Evolutionary conservation across 2,329 filamentous ascomycete species (phyloP), one percentile per base, ranked within the genome.

Genomic region (Ophiostoma himal-ulmi): DNA sequence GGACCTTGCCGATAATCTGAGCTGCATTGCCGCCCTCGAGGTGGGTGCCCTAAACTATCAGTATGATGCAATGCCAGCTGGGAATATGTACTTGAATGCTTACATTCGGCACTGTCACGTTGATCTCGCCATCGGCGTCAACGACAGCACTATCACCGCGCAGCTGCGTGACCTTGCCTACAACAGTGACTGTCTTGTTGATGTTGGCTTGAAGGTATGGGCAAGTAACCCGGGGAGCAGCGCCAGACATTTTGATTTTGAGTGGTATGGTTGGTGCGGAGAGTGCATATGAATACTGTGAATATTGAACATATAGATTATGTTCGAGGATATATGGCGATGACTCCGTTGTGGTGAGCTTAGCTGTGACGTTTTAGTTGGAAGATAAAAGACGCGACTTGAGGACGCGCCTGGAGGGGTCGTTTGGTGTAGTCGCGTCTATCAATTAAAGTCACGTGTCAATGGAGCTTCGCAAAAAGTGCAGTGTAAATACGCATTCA

Each of bases 121-220:
- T 91, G 36, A 97, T 86, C 30, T 88, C 85, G 0, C 94, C 94
- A 36, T 88, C 90, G 6, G 92, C 90, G 71, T 97, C 93, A 39
- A 98, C 86, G 6, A 88, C 88, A 0, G 93, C 94, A 68, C 87
- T 86, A 69, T 95, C 91, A 74, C 94, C 94, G 68, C 89, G 89
- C 34, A 98, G 84, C 76, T 95, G 89, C 4, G 87, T 86, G 66
- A 98, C 93, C 76, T 91, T 93, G 76, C 95, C 95, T 5, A 96
- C 85, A 70, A 98, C 84, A 75, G 93, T 93, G 73, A 98, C 91
- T 73, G 91, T 91, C 74, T 87, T 86, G 74, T 84, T 84, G 74
- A 89, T 84, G 81, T 94, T 96, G 77, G 85, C 84, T 78, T 93
- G 88, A 71, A 98, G 90, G 80, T 94, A 91, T 57, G 85, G 82